A percentile compares a stretch with the other conserved stretches of the same genome.
These are phyloP conservation scores for Domatiomyces globalis DNA, from an alignment of 2,329 filamentous ascomycete genomes.

Conservation along the genomic window DNA sequence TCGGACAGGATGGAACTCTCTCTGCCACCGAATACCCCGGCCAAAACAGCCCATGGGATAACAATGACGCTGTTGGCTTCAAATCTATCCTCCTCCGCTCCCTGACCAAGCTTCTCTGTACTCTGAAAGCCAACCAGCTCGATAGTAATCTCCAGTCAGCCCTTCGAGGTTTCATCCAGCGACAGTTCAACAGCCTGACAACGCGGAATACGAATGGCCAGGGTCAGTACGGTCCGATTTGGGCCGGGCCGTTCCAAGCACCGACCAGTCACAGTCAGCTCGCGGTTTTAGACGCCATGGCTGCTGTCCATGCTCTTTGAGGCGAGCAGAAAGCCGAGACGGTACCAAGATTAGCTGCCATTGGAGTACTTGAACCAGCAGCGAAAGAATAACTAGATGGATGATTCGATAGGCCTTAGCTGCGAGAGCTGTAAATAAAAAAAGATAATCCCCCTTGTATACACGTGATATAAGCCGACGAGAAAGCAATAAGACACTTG, in stretches of 20 bases:
- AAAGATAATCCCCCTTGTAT: too few species aligned
- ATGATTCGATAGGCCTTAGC: too few species aligned
- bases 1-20: constrained; percentile 8
- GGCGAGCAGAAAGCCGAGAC: not conserved
- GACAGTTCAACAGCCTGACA: constrained; percentile 7
- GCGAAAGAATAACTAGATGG: too few species aligned
- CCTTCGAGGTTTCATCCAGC: constrained; percentile 5
- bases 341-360: too few species aligned
- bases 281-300: constrained; percentile 13
- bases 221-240: constrained; percentile 12
- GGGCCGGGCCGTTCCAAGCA: constrained; percentile 10
- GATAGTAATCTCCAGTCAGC: not conserved
- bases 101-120: constrained; percentile 8
- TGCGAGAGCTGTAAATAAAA: too few species aligned
- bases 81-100: constrained; percentile 10
- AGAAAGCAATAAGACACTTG: too few species aligned
- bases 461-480: too few species aligned
- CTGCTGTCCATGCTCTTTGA: constrained; percentile 1
- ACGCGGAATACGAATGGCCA: constrained; percentile 6
- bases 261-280: constrained; percentile 13
- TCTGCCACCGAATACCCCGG: constrained; percentile 9
- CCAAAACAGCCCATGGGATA: constrained; percentile 3
- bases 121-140: not conserved
- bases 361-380: not conserved
- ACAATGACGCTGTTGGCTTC: constrained; percentile 12